Percentiles rank a stretch among this genome's conserved stretches.
These are phyloP conservation scores for Colletotrichum zoysiae DNA, from an alignment of 2,329 filamentous ascomycete species.

Conservation along the genomic window DNA sequence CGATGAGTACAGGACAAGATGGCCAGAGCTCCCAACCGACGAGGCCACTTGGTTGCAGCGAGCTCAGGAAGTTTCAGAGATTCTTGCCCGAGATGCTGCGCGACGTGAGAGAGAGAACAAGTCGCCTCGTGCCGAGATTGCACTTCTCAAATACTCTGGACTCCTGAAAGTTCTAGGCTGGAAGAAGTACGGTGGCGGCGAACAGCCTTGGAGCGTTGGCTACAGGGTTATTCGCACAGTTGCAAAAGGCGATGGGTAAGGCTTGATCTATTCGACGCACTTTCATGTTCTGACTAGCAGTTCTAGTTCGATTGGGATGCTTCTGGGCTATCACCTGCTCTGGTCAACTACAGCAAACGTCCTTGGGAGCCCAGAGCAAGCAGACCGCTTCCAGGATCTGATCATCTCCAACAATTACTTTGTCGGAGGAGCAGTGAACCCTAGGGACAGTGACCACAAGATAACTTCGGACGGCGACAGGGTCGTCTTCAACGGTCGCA, in stretches of 20 bases:
- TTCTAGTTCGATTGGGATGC: constrained; percentile 69
- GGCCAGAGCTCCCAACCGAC: constrained; percentile 50
- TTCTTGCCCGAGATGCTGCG: constrained; percentile 52
- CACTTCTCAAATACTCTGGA: constrained; percentile 57
- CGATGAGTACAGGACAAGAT: constrained; percentile 52
- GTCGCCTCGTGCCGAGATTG: constrained; percentile 55
- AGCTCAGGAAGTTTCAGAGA: constrained; percentile 53
- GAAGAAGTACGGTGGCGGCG: constrained; percentile 58
- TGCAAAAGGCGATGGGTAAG: constrained; percentile 71
- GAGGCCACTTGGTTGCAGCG: constrained; percentile 54
- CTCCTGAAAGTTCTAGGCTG: constrained; percentile 55
- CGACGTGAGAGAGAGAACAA: constrained; percentile 55
- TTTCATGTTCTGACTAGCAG: neutral
- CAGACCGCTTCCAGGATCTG: constrained; percentile 66
- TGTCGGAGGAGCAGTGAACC: constrained; percentile 75
- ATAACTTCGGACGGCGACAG: constrained; percentile 67
- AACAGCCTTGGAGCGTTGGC: constrained; percentile 61
- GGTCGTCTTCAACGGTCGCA: constrained; percentile 71
- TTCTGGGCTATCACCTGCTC: constrained; percentile 73
- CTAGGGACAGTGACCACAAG: constrained; percentile 71
- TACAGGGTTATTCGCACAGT: constrained; percentile 73
- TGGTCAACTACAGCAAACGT: constrained; percentile 73
- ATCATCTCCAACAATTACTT: constrained; percentile 76
- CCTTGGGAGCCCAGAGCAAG: constrained; percentile 71
- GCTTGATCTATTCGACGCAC: too few relatives aligned